Conservation (phyloP, 208 protist genomes). For the Trypanosoma cruzi region DNA sequence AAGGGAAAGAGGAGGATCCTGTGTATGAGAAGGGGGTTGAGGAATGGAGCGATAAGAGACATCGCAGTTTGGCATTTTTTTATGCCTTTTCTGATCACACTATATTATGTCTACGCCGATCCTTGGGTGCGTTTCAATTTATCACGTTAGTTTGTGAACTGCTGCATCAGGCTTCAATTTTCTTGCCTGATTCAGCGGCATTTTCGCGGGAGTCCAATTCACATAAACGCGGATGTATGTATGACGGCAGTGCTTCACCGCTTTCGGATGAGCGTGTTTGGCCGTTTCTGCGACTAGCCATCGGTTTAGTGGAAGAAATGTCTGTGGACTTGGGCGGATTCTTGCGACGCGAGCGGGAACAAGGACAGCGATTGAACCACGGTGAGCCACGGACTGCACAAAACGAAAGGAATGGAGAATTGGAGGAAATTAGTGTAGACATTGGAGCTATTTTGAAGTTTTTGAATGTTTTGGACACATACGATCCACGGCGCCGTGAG, state of each 20-base stretch:
- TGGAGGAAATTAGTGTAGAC: conserved; percentile 15
- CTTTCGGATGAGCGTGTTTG: conserved; percentile 16
- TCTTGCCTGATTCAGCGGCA: background rate
- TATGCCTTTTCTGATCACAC: conserved; percentile 22
- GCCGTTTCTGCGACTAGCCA: conserved; percentile 18
- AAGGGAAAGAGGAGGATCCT: background rate
- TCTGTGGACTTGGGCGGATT: conserved; percentile 23
- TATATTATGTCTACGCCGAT: conserved; percentile 14
- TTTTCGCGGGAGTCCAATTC: background rate
- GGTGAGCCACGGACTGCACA: background rate
- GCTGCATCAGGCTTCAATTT: background rate
- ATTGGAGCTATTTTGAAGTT: conserved; percentile 23
- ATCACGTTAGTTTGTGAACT: conserved; percentile 26
- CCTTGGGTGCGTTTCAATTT: conserved; percentile 27
- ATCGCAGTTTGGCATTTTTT: conserved; percentile 21
- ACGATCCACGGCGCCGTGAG: conserved; percentile 14
- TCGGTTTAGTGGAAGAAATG: conserved; percentile 27
- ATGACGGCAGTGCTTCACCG: conserved; percentile 22
- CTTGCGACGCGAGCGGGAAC: conserved; percentile 4
- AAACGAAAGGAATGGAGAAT: background rate
- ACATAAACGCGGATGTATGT: conserved; percentile 13
- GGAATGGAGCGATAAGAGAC: background rate
- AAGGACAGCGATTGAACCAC: background rate
- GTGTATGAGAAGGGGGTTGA: background rate
- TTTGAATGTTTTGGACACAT: conserved; percentile 8